Base-by-base conservation (phyloP, 495 filamentous ascomycete genomes). In the Trichoderma virens region DNA sequence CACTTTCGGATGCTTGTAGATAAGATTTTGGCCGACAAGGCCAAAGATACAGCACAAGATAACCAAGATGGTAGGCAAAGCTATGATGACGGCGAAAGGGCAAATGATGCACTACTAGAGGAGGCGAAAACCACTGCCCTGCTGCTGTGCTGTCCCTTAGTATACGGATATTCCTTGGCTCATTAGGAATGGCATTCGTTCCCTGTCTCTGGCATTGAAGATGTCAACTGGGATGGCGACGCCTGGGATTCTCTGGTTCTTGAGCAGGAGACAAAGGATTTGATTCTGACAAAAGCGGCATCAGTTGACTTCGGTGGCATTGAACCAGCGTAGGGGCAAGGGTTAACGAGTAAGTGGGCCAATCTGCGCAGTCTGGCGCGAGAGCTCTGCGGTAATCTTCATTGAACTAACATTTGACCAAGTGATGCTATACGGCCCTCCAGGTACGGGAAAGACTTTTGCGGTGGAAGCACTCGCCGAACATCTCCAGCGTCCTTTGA, bases 161-260 rank as follows among this genome's bases (percentile, higher is more conserved):
- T 94, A 0, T 81, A 94, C n/a, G 93, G 93, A n/a, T 97, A 95
- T 69, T 86, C 90, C 11, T 96, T 97, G 72, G 85, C 82, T 27
- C 91, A 96, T 73, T 96, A 96, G 78, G 77, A 91, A 2, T 97
- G 92, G 93, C 83, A 96, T 0, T 91, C 96, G 74, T 95, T 96
- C 69, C 88, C 86, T 25, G 86, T 97, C 59, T 91, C 88, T 0
- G 88, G 89, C 14, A 84, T 97, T 70, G 86, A 86, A 65, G 89
- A 93, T 27, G 93, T 92, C 67, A 78, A 85, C 38, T 95, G 89
- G 89, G 90, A 94, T 70, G 86, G 88, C 51, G 80, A 84, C n/a
- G 91, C 91, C 5, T 94, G 92, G 69, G 83, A 88, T 64, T 88
- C 85, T 3, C 82, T 96, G 20, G 89, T 94, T 3, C 79, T 96